Evolutionary conservation across 2,329 filamentous ascomycete genomes (phyloP), one percentile per base, ranked within the genome.

Genomic region (Falciphora oryzae): DNA sequence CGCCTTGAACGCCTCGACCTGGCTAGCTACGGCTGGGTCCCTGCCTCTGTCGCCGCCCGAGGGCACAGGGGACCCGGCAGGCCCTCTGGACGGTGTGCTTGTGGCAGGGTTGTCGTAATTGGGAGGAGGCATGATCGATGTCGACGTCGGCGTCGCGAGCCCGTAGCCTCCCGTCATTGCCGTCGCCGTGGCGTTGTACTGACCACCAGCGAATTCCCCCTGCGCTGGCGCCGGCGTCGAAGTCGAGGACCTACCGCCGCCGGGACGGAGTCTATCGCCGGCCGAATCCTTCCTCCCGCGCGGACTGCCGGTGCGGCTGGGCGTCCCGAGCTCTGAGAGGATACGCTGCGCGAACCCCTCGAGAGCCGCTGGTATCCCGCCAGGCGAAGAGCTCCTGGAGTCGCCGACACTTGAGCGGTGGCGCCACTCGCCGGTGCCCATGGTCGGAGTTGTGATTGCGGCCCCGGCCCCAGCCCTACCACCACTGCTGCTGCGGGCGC

Each of bases 291-390:
- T 84, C 61, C 81, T 77, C 38, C 80, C 81, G 25, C 81, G 78
- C 1, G 84, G 82, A 61, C 79, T 85, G 1, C 71, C 74, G 2
- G 81, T 76, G 14, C 83, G 79, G 66, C 76, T 84, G 1, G 84
- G 83, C 1, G 83, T 83, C 58, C 83, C 79, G 16, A 87, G 71
- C 66, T 89, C 86, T 0, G 84, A 84, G 13, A 89, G 76, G 22
- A 89, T 79, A 7, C 86, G 83, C 71, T 89, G 86, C 0, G 86
- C 86, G 53, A 89, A 81, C 0, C 84, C 82, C 68, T 89, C 86
- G 3, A 89, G 75, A 0, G 80, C 82, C 1, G 82, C 85, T 8
- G 82, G 80, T 53, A 53, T 53, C 13, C 82, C 77, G 22, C 80
- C 77, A 0, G 85, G 84, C 0, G 86, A 87, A 11, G 73, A 74